These are phyloP conservation scores for Talaromyces sp. DNA, from an alignment of 2,329 filamentous ascomycete genomes.

Conservation along the genomic window DNA sequence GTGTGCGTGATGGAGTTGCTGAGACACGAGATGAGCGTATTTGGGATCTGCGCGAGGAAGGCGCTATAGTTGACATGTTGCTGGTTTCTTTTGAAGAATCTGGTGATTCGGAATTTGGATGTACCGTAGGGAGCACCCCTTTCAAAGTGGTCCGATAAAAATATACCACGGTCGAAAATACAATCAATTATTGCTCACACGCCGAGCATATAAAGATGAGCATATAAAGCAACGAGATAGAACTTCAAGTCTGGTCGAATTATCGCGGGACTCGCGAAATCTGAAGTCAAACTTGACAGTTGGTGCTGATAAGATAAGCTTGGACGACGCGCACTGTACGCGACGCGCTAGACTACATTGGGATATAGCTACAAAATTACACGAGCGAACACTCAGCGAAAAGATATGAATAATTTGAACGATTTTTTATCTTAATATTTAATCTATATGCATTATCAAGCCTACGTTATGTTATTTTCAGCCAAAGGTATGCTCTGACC, in stretches of 20 bases:
- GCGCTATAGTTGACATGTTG: background rate
- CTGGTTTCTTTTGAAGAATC: no score
- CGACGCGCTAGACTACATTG: conserved; percentile 26
- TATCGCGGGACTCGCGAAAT: background rate
- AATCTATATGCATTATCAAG: background rate
- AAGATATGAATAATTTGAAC: background rate
- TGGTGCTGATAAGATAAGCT: conserved; percentile 6
- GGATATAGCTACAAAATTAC: conserved; percentile 15
- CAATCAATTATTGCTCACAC: background rate
- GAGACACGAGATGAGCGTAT: conserved; percentile 1
- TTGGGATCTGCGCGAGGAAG: background rate
- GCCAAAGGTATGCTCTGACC: background rate
- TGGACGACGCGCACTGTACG: conserved; percentile 16
- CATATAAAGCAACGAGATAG: background rate
- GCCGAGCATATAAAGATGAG: background rate
- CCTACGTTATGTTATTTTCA: background rate
- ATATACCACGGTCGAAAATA: background rate
- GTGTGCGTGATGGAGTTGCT: background rate
- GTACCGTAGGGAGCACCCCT: no score
- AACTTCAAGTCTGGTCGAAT: background rate
- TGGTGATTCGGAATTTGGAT: background rate
- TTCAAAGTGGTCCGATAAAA: background rate
- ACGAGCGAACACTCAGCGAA: background rate
- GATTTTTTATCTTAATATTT: background rate
- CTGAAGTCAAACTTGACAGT: background rate